A percentile compares a stretch with the other conserved stretches of the same genome.
Evolutionary conservation across 345 rosid genomes (phyloP).

Genomic region (Acer campestre): DNA sequence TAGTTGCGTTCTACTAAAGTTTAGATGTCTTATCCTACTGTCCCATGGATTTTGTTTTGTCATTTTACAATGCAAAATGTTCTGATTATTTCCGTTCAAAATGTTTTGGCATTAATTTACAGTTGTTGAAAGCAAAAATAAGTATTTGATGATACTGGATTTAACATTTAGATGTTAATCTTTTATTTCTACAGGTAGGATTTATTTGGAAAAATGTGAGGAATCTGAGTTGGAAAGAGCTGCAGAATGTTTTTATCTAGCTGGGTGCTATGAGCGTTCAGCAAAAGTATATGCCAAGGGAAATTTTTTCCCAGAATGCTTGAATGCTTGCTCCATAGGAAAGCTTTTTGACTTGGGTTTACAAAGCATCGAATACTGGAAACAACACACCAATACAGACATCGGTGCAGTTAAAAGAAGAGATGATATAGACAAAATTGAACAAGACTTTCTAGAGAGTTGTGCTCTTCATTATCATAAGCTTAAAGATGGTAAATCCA

Average conservation of each 20-base stretch:
- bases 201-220: constrained; percentile 32
- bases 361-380: constrained; percentile 38
- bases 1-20: no score
- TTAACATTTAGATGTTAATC: not conserved
- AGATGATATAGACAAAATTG: constrained; percentile 26
- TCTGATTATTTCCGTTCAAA: no score
- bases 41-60: no score
- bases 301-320: constrained; percentile 33
- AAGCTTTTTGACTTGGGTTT: constrained; percentile 44
- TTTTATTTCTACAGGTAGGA: constrained; percentile 33
- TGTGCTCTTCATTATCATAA: constrained; percentile 35
- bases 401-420: not conserved
- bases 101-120: not conserved
- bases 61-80: no score
- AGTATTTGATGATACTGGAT: not conserved
- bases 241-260: constrained; percentile 45
- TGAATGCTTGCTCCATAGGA: constrained; percentile 34
- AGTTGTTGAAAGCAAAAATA: not conserved
- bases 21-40: no score
- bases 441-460: constrained; percentile 36
- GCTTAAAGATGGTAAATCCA: constrained; percentile 23
- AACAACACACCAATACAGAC: constrained; percentile 12
- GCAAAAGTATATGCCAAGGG: constrained; percentile 42
- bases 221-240: constrained; percentile 32
- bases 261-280: constrained; percentile 31